These are phyloP conservation scores for Malassezia equina DNA, from an alignment of 1,284 basidiomycete genomes.

Conservation along the genomic window DNA sequence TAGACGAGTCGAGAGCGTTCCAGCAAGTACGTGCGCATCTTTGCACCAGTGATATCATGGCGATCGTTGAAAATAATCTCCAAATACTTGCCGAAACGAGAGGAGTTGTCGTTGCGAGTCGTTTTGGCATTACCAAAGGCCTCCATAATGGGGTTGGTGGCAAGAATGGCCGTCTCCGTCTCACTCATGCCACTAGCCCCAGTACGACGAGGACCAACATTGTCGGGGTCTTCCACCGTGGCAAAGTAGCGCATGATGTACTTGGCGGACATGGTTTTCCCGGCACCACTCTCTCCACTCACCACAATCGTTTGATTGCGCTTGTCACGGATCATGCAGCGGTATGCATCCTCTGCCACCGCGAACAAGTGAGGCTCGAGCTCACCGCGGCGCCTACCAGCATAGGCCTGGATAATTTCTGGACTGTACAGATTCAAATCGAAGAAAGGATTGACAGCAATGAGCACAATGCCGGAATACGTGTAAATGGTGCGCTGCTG, in stretches of 20 bases:
- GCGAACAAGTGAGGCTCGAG: constrained; percentile 96
- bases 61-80: constrained; percentile 93
- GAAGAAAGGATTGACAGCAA: constrained; percentile 97
- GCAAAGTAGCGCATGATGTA: constrained; percentile 99
- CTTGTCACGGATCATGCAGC: constrained; percentile 87
- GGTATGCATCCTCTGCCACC: constrained; percentile 97
- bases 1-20: constrained; percentile 95
- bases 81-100: constrained; percentile 97
- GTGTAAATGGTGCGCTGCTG: constrained; percentile 96
- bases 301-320: constrained; percentile 98
- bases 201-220: constrained; percentile 38
- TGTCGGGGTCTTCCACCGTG: constrained; percentile 77
- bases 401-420: constrained; percentile 95
- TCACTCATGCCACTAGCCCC: constrained; percentile 64
- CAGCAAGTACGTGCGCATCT: constrained; percentile 91
- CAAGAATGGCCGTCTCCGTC: constrained; percentile 90
- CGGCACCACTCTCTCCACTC: constrained; percentile 96
- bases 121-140: constrained; percentile 99
- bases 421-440: constrained; percentile 63
- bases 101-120: constrained; percentile 96
- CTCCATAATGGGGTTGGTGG: constrained; percentile 97
- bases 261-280: constrained; percentile 98
- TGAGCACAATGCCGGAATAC: constrained; percentile 91
- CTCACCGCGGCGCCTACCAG: constrained; percentile 80
- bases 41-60: constrained; percentile 92